Percentiles rank a stretch among this genome's conserved stretches.
Evolutionary conservation across 257 asterid genomes (phyloP).

Genomic region (Solanum raphanifolium): DNA sequence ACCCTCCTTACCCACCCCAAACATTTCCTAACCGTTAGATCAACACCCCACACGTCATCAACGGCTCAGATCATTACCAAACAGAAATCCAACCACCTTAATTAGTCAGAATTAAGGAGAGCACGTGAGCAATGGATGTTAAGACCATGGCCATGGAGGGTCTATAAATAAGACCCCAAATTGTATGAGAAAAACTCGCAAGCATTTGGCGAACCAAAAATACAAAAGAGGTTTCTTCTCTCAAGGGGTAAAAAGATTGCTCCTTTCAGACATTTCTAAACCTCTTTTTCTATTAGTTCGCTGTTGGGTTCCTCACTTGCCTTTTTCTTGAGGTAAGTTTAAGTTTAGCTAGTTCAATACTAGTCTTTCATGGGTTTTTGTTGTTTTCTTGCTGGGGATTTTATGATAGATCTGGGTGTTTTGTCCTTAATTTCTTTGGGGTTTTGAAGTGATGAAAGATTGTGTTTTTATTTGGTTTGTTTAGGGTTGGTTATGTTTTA

Average conservation of each 20-base stretch:
- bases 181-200: not conserved
- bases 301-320: not conserved
- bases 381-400: not conserved
- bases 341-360: not conserved
- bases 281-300: not conserved
- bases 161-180: slow-evolving; percentile 15
- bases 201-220: slow-evolving; percentile 12
- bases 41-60: not conserved
- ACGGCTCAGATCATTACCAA: not conserved
- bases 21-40: not conserved
- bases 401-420: not conserved
- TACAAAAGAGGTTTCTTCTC: not conserved
- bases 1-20: not conserved
- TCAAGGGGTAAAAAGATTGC: not conserved
- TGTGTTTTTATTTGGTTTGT: not conserved
- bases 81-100: not conserved
- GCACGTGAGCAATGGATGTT: not conserved
- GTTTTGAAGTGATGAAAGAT: not conserved
- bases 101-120: not conserved
- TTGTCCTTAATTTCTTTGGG: not conserved
- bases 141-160: not conserved
- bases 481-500: not conserved
- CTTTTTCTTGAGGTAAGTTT: not conserved
- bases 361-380: not conserved
- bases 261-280: not conserved